Evolutionary conservation across 345 rosid genomes (phyloP), one percentile per base, ranked within the genome.

Genomic region (Syzygium aqueum): DNA sequence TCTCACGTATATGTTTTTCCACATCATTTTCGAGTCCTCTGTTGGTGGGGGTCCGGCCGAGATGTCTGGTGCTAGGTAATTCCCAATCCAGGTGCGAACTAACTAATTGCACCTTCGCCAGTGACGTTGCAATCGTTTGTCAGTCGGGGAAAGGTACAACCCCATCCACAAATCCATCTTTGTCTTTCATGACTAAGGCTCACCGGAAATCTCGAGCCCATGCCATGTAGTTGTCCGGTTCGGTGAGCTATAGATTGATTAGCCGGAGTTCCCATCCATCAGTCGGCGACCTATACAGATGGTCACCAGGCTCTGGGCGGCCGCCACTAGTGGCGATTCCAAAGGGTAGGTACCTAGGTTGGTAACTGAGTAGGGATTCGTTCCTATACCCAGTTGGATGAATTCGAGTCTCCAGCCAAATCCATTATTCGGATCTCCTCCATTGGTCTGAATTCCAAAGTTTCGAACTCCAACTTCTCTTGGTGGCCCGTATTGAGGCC

Each of bases 81-180:
- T 56, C 6, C n/a, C 5, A 0, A 56, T 56, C 13, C 13, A 56
- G 25, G 13, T 56, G 2, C 25, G n/a, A 13, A 56, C 2, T 13
- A 56, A 0, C 5, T 0, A 2, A 0, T 56, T 56, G 13, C 13
- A 10, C 25, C 25, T 56, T 9, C 0, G 1, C 61, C 13, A 56
- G 7, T 56, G 13, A 22, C 0, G 1, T 0, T 56, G 0, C 11
- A 56, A 1, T 56, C 6, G 0, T 1, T 0, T 13, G 13, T 23
- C n/a, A 2, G 10, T 56, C 4, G 10, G 5, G 11, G n/a, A 23
- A 56, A n/a, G 11, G 6, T 5, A 12, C 10, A n/a, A 6, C 61
- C 25, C 61, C 61, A 13, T 56, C 2, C 2, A 56, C 12, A n/a
- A 56, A 56, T 11, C 25, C n/a, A 0, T 56, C 13, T 56, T 22